Percentiles rank a stretch among this genome's conserved stretches.
Evolutionary conservation across 2,329 filamentous ascomycete species (phyloP).

Genomic region (Aspergillus fijiensis): DNA sequence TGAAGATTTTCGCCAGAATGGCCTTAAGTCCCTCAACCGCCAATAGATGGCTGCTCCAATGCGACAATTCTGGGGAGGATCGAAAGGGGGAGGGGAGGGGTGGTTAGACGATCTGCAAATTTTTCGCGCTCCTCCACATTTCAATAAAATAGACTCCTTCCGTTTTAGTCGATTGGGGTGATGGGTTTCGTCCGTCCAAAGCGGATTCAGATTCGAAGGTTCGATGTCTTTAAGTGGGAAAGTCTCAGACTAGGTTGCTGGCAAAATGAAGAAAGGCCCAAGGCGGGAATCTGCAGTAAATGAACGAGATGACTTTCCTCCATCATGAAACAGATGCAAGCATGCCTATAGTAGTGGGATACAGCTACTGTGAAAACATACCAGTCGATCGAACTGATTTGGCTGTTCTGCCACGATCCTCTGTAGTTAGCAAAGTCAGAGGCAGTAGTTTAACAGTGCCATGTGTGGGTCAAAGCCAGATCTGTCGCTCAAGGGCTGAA

Average conservation of each 20-base stretch:
- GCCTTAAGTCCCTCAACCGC: background rate
- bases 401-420: background rate
- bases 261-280: background rate
- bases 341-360: too few species aligned
- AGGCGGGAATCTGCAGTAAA: background rate
- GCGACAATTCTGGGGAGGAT: background rate
- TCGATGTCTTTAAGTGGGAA: background rate
- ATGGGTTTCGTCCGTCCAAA: background rate
- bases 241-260: background rate
- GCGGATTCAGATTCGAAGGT: background rate
- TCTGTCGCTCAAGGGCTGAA: background rate
- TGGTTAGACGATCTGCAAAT: background rate
- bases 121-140: background rate
- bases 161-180: background rate
- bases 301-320: background rate
- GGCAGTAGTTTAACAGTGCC: background rate
- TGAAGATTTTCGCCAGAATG: background rate
- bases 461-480: background rate
- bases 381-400: too few species aligned
- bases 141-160: background rate
- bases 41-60: background rate
- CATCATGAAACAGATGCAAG: background rate
- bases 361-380: background rate
- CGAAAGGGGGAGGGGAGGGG: too few species aligned
- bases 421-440: background rate